These are phyloP conservation scores for Coemansia sp. DNA, from an alignment of 192 early-diverging fungal genomes.

Conservation along the genomic window DNA sequence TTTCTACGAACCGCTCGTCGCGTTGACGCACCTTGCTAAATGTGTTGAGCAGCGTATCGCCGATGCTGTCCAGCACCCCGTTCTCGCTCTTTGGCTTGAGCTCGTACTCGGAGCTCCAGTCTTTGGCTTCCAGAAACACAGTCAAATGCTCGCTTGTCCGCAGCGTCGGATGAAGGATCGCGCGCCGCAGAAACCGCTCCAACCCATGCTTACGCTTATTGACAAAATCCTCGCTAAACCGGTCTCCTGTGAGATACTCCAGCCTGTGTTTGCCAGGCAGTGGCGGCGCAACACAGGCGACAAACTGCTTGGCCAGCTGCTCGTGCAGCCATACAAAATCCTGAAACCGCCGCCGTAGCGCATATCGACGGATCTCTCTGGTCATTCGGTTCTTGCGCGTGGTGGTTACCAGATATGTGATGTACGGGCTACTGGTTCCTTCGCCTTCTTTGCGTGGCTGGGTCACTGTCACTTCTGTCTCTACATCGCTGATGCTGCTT, in stretches of 20 bases:
- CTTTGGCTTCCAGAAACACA: conserved; percentile 81
- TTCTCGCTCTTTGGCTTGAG: conserved; percentile 55
- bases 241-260: conserved; percentile 93
- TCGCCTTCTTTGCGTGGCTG: conserved; percentile 91
- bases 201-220: conserved; percentile 72
- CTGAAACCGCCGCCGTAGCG: conserved; percentile 86
- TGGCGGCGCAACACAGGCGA: conserved; percentile 83
- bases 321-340: conserved; percentile 92
- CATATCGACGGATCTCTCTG: conserved; percentile 51
- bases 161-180: conserved; percentile 78
- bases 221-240: conserved; percentile 92
- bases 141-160: conserved; percentile 67
- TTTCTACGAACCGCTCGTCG: conserved; percentile 81
- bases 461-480: conserved; percentile 62
- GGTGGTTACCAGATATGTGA: conserved; percentile 82
- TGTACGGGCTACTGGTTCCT: conserved; percentile 74
- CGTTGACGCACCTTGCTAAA: conserved; percentile 88
- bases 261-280: conserved; percentile 90
- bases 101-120: conserved; percentile 66
- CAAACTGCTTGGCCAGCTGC: conserved; percentile 70
- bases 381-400: conserved; percentile 24
- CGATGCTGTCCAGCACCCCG: conserved; percentile 76
- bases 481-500: conserved; percentile 22
- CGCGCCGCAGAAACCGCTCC: conserved; percentile 81
- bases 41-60: conserved; percentile 84